Evolutionary conservation across 495 filamentous ascomycete species (phyloP).

Genomic region (Hyaloscypha variabilis): DNA sequence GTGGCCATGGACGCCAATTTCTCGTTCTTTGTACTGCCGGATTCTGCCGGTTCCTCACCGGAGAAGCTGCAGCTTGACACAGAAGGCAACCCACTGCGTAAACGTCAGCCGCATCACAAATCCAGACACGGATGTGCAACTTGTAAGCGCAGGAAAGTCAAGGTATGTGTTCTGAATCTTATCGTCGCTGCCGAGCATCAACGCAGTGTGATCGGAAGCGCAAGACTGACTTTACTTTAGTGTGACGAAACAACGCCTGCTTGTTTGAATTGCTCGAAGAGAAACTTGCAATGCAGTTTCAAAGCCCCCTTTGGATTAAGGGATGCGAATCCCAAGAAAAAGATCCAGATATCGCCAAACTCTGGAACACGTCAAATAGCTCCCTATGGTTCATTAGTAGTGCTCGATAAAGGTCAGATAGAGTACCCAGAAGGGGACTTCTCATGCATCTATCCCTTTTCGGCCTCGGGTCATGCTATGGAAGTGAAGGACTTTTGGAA

Average conservation of each 20-base stretch:
- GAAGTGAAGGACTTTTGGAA: neutral
- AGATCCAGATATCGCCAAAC: neutral
- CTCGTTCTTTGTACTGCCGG: slow-evolving; percentile 1
- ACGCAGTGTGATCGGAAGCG: neutral
- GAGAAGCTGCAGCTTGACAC: slow-evolving; percentile 2
- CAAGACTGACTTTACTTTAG: slow-evolving; percentile 3
- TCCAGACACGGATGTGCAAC: neutral
- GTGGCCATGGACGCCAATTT: slow-evolving; percentile 6
- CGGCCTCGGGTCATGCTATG: neutral
- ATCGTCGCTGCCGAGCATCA: neutral
- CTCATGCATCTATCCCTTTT: neutral
- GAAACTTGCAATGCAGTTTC: neutral
- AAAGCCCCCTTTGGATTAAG: neutral
- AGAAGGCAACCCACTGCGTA: neutral
- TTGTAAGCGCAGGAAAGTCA: slow-evolving; percentile 13
- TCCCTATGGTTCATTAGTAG: neutral
- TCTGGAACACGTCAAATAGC: neutral
- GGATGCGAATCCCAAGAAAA: neutral
- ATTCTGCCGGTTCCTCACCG: neutral
- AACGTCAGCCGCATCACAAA: slow-evolving; percentile 1
- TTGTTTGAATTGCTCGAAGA: slow-evolving; percentile 11
- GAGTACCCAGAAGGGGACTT: neutral
- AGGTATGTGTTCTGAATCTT: neutral
- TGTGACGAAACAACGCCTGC: slow-evolving; percentile 13
- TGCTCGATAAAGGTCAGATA: neutral